These are phyloP conservation scores for Alopecurus myosuroides DNA, from an alignment of 176 grass and related monocot species.

Conservation along the genomic window DNA sequence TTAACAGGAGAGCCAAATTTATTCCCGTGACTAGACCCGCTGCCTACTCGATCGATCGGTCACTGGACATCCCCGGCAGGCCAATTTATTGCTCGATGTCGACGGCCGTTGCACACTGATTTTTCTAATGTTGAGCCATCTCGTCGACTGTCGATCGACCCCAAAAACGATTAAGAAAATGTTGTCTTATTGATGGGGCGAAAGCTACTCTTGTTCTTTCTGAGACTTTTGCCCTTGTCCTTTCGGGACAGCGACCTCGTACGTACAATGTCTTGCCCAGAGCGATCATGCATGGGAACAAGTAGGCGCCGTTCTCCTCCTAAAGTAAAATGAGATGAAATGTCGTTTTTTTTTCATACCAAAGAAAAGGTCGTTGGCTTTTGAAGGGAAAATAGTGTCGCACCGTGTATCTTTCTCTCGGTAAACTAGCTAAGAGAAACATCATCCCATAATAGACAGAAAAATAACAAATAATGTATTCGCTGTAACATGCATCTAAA, in stretches of 20 bases:
- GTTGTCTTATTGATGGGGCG: slow-evolving; percentile 18
- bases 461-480: too few species aligned
- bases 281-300: neutral
- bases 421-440: neutral
- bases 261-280: slow-evolving; percentile 13
- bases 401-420: neutral
- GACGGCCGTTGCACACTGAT: neutral
- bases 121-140: neutral
- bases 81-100: slow-evolving; percentile 19
- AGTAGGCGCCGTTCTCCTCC: neutral
- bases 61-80: neutral
- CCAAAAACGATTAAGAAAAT: neutral
- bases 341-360: neutral
- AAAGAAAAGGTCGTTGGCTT: neutral
- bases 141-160: neutral
- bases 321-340: neutral
- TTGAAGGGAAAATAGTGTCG: neutral
- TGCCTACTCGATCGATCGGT: slow-evolving; percentile 2
- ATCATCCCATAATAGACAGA: neutral
- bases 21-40: slow-evolving; percentile 16
- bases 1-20: neutral
- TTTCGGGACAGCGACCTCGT: neutral
- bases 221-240: neutral
- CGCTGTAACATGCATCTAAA: too few species aligned
- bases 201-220: slow-evolving; percentile 23